Evolutionary conservation across 192 early-diverging fungal genomes (phyloP).

Genomic region (Podila horticola): DNA sequence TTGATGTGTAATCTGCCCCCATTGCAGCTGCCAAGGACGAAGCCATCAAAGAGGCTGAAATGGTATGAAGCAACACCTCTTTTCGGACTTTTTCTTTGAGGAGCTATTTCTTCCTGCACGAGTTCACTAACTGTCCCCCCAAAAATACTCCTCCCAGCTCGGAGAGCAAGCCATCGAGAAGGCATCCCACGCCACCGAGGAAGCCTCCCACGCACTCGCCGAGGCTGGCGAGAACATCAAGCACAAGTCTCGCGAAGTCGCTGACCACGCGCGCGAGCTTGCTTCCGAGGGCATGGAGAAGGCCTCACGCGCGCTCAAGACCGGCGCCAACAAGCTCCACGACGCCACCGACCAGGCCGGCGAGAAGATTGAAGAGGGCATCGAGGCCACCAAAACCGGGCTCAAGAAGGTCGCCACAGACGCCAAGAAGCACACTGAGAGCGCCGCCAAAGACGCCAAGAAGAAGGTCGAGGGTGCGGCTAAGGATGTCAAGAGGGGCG

Average conservation of each 20-base stretch:
- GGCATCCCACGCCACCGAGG: slow-evolving; percentile 18
- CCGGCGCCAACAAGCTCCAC: slow-evolving; percentile 10
- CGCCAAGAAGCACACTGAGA: not conserved
- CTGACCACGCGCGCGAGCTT: slow-evolving; percentile 30
- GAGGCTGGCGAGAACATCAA: slow-evolving; percentile 21
- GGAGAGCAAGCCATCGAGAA: slow-evolving; percentile 36
- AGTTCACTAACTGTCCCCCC: not conserved
- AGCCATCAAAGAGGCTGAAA: slow-evolving; percentile 38
- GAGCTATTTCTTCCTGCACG: no score
- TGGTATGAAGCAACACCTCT: slow-evolving; percentile 7
- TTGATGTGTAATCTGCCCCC: not conserved
- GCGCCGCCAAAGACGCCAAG: not conserved
- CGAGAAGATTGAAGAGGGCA: slow-evolving; percentile 15
- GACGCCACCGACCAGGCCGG: not conserved
- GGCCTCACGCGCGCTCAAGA: slow-evolving; percentile 20
- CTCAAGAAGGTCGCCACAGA: slow-evolving; percentile 11
- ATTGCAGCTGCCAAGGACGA: slow-evolving; percentile 25
- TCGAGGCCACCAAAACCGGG: slow-evolving; percentile 8
- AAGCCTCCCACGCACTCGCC: slow-evolving; percentile 6
- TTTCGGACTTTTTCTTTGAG: not conserved
- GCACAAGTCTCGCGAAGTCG: slow-evolving; percentile 29
- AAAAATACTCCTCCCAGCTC: no score
- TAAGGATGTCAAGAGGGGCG: not conserved
- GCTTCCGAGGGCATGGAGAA: slow-evolving; percentile 38
- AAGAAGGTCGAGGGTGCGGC: not conserved